A percentile compares a stretch with the other conserved stretches of the same genome.
These are phyloP conservation scores for Seiridium cupressi DNA, from an alignment of 2,329 filamentous ascomycete species.

Conservation along the genomic window DNA sequence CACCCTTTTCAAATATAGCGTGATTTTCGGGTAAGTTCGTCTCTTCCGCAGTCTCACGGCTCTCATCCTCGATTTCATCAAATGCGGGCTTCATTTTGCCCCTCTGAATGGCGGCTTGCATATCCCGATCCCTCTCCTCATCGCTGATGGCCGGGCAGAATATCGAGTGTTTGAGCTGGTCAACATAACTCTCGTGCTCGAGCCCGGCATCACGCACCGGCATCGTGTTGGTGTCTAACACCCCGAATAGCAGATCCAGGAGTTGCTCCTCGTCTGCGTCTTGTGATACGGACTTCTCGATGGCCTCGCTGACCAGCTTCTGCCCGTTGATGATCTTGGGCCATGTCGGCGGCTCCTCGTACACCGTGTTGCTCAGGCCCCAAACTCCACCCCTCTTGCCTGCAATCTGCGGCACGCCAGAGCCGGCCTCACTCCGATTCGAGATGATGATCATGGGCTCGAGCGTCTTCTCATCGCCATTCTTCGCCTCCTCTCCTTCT, in stretches of 20 bases:
- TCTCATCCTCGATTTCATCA: constrained; percentile 33
- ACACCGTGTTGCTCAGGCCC: constrained; percentile 63
- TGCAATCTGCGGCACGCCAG: constrained; percentile 57
- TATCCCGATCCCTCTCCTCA: constrained; percentile 40
- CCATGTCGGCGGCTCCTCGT: constrained; percentile 53
- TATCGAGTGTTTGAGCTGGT: constrained; percentile 55
- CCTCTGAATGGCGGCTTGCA: constrained; percentile 36
- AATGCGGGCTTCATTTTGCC: constrained; percentile 36
- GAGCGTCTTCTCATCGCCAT: constrained; percentile 18
- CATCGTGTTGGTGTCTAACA: constrained; percentile 58
- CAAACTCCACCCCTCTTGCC: constrained; percentile 50
- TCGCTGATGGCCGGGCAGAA: constrained; percentile 60
- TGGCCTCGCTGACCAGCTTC: constrained; percentile 38
- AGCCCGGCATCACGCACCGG: constrained; percentile 37
- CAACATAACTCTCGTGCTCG: constrained; percentile 53
- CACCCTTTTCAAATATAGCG: constrained; percentile 51
- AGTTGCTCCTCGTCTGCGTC: constrained; percentile 45
- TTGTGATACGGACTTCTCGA: constrained; percentile 37
- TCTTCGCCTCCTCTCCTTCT: background rate
- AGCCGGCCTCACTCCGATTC: constrained; percentile 53
- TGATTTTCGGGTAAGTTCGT: constrained; percentile 35
- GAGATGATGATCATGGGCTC: constrained; percentile 60
- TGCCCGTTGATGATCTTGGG: constrained; percentile 59
- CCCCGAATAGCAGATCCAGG: constrained; percentile 46
- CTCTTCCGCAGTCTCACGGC: constrained; percentile 29